These are phyloP conservation scores for Sclerospora graminicola DNA, from an alignment of 352 stramenopile species.

Conservation along the genomic window DNA sequence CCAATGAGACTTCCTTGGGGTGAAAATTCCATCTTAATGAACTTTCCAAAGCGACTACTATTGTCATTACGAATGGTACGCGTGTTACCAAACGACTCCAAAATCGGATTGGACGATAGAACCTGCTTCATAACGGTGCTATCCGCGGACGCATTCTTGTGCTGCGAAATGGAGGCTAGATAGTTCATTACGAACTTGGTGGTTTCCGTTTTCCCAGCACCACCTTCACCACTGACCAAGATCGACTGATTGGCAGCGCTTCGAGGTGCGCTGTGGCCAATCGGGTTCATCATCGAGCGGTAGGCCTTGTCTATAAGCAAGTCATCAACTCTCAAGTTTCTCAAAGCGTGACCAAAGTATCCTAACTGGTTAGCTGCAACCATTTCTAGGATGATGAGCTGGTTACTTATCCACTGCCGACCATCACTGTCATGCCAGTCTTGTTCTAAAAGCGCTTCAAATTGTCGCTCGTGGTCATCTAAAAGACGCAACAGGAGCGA, in stretches of 20 bases:
- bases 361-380: too few relatives aligned
- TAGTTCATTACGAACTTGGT: slow-evolving; percentile 96
- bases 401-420: too few relatives aligned
- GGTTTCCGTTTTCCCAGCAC: slow-evolving; percentile 95
- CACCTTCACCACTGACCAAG: too few relatives aligned
- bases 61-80: slow-evolving; percentile 97
- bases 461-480: too few relatives aligned
- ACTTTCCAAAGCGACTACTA: too few relatives aligned
- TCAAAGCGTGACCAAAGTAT: too few relatives aligned
- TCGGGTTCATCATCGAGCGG: slow-evolving; percentile 57
- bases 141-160: slow-evolving; percentile 37
- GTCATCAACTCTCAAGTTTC: too few relatives aligned
- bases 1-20: slow-evolving; percentile 66
- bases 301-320: slow-evolving; percentile 88
- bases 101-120: slow-evolving; percentile 95
- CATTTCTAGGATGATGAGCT: too few relatives aligned
- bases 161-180: slow-evolving; percentile 84
- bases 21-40: slow-evolving; percentile 95
- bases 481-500: too few relatives aligned
- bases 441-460: too few relatives aligned
- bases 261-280: slow-evolving; percentile 20
- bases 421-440: too few relatives aligned
- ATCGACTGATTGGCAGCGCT: slow-evolving; percentile 83
- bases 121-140: slow-evolving; percentile 87
- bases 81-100: slow-evolving; percentile 98